These are phyloP conservation scores for Macrolepiota fuliginosa DNA, from an alignment of 768 basidiomycete species.

Conservation along the genomic window DNA sequence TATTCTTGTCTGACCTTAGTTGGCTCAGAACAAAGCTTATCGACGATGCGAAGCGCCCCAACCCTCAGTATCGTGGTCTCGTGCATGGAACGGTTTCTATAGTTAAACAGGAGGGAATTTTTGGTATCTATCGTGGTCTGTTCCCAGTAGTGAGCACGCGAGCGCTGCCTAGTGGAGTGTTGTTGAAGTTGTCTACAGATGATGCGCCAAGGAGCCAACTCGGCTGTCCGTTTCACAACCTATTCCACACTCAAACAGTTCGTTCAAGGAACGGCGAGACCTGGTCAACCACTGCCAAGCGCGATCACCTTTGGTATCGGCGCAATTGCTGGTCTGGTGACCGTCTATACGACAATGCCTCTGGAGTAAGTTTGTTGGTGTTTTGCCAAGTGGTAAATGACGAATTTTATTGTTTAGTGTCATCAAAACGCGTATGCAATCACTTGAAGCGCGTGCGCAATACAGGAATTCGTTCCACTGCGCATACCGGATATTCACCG, in stretches of 20 bases:
- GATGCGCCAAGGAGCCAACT: constrained; percentile 98
- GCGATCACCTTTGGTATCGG: constrained; percentile 95
- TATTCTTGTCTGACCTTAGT: not conserved
- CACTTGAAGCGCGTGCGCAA: constrained; percentile 74
- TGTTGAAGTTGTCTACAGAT: constrained; percentile 49
- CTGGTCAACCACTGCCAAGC: constrained; percentile 82
- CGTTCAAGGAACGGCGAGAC: constrained; percentile 78
- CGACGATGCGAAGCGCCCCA: constrained; percentile 84
- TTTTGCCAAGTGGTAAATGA: not conserved
- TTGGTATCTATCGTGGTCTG: constrained; percentile 85
- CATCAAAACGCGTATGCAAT: constrained; percentile 98
- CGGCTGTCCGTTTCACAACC: constrained; percentile 92
- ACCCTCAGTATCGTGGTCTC: constrained; percentile 84
- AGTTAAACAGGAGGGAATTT: constrained; percentile 79
- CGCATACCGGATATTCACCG: constrained; percentile 89
- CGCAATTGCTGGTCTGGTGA: constrained; percentile 90
- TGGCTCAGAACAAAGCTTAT: constrained; percentile 87
- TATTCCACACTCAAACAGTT: constrained; percentile 94
- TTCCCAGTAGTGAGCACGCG: constrained; percentile 82
- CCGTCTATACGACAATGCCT: constrained; percentile 89
- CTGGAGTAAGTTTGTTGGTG: constrained; percentile 52
- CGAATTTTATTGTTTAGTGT: constrained; percentile 51
- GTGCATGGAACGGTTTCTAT: constrained; percentile 83
- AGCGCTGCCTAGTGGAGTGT: not conserved
- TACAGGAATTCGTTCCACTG: constrained; percentile 97